Base-by-base conservation (phyloP, 768 basidiomycete genomes). In the Phallus indusiatus region DNA sequence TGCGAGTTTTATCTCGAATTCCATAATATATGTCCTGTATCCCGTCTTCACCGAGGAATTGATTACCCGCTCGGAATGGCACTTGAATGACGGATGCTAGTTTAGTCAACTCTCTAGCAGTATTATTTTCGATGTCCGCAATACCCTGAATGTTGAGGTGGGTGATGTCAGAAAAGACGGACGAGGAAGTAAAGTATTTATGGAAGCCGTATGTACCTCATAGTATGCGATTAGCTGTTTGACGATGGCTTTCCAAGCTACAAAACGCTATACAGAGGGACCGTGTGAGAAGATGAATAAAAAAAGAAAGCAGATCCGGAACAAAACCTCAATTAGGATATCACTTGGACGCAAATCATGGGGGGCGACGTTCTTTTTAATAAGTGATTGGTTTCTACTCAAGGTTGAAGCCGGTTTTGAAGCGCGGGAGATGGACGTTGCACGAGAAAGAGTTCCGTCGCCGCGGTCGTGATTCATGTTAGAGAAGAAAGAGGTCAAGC, bases 21-120 rank as follows among this genome's bases (percentile, higher is more conserved):
- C 76, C 80, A 73, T 93, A 98, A 73, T 88, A 98, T 17, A 96
- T 82, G 67, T 97, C 95, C 80, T 94, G 92, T 53, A 99, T 75
- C 52, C 96, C 95, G 12, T 90, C 91, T 71, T 98, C 94, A n/a
- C 96, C 96, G 4, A 99, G 78, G 69, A 99, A 99, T 75, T 98
- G 95, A 73, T 96, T 95, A 7, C 94, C 94, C 2, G 90, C 82
- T 36, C 87, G 78, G 76, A 99, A 98, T 0, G 96, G 96, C 0
- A 98, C 95, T 70, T 99, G 95, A 61, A 99, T 95, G 61, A 98
- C 91, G 1, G 86, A 92, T 10, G 90, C 89, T 48, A 99, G 84
- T 70, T 95, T 94, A 6, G 87, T 89, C 67, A 97, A 80, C 72
- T 98, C 95, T 62, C 84, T 83, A 12, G 94, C 93, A 6, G 91